Evolutionary conservation across 2,329 filamentous ascomycete species (phyloP), one percentile per base, ranked within the genome.

Genomic region (Tothia fuscella): DNA sequence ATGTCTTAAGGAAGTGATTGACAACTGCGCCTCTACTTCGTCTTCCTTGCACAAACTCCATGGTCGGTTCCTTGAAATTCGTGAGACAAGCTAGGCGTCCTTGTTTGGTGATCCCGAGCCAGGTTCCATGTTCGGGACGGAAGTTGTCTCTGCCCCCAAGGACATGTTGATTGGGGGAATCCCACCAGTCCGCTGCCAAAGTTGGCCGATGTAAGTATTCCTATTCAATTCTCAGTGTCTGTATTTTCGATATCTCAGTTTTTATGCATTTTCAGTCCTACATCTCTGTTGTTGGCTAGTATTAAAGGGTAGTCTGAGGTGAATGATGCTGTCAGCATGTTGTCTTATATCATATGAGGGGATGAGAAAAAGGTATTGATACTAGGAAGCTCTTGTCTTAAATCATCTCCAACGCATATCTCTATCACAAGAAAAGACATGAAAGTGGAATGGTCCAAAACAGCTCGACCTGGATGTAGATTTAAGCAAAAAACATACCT

Each of bases 171-270:
- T 73, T 56, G 3, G 74, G 72, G 10, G 60, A 50, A 31, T 70
- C 66, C 76, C 76, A 80, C 72, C 73, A 80, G 49, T 64, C 58
- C 45, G 71, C 74, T 25, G 61, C 59, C 24, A 71, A 67, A 17
- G 76, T 80, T 38, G 76, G 76, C 25, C 76, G 71, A 47, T 66
- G 65, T 39, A 80, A 64, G 49, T 72, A 80, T 62, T 80, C 76
- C 72, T 75, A 47, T 6, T 7, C 3, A 3, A 20, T 7, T 10
- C 5, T 37, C 17, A 26, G 14, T 34, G 29, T 29, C 20, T 22
- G 25, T 13, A 21, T 19, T 22, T 41, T 17, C 3, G 2, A 24
- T 13, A 30, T n/a, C 4, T 10, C n/a, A 38, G 25, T 20, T 38
- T 36, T n/a, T 3, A 21, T 22, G 17, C 16, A n/a, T 10, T 37